Conservation (phyloP, 768 basidiomycete genomes). For the Phylloporus sp. region DNA sequence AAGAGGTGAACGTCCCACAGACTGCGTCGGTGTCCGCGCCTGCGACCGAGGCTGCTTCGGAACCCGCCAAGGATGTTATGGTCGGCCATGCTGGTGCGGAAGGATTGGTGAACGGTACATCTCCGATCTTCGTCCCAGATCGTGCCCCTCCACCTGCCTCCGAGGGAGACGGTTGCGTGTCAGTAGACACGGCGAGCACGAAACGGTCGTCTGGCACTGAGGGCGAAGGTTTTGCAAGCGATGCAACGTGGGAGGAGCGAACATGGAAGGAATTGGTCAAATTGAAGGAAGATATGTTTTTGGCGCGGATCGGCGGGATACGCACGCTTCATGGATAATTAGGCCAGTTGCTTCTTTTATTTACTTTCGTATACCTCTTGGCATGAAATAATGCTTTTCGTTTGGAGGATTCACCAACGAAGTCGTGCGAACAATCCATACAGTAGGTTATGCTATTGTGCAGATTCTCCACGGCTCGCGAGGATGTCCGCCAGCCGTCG, state of each 20-base stretch:
- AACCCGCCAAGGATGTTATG: background rate
- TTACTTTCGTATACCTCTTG: background rate
- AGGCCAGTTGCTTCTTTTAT: background rate
- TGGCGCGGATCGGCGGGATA: constrained; percentile 66
- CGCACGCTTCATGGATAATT: constrained; percentile 9
- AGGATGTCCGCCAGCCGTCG: background rate
- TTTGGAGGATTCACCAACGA: background rate
- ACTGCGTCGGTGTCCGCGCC: background rate
- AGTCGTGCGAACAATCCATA: background rate
- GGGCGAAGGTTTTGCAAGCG: constrained; percentile 49
- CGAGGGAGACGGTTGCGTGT: constrained; percentile 9
- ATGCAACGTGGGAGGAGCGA: constrained; percentile 79
- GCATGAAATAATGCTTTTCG: background rate
- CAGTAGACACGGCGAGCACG: constrained; percentile 21
- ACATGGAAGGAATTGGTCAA: constrained; percentile 76
- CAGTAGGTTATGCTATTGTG: no score
- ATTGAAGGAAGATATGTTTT: constrained; percentile 81
- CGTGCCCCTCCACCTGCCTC: background rate
- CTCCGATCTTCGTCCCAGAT: background rate
- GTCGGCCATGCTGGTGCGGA: background rate
- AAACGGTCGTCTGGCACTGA: constrained; percentile 24
- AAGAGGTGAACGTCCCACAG: background rate
- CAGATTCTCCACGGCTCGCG: background rate
- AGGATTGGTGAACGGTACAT: background rate
- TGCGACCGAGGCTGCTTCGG: background rate